Evolutionary conservation across 1,284 basidiomycete species (phyloP).

Genomic region (Microbotryomycetes sp.): DNA sequence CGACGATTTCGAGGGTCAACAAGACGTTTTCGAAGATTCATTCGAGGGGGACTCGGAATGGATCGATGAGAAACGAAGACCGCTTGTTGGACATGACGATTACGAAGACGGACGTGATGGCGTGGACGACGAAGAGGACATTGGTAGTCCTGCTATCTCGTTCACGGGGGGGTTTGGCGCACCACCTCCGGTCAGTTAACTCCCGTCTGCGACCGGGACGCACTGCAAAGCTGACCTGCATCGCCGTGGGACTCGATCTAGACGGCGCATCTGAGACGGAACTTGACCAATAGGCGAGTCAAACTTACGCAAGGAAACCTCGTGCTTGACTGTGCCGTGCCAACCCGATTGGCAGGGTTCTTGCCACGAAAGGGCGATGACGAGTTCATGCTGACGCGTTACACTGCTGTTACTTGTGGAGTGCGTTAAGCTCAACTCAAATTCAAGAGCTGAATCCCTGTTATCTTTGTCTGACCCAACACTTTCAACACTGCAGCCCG

Average conservation of each 20-base stretch:
- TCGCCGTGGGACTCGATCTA: background rate
- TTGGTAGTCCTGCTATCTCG: constrained; percentile 14
- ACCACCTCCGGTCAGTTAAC: constrained; percentile 19
- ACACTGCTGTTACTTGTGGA: constrained; percentile 83
- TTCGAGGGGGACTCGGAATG: constrained; percentile 15
- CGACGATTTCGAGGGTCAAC: constrained; percentile 17
- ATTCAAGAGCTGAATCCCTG: background rate
- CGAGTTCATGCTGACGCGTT: constrained; percentile 67
- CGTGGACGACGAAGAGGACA: constrained; percentile 6
- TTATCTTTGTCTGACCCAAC: background rate
- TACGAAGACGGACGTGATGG: background rate
- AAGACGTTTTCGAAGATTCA: constrained; percentile 22
- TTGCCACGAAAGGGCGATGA: constrained; percentile 70
- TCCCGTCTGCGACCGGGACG: background rate
- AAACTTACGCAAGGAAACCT: constrained; percentile 68
- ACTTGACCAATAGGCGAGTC: constrained; percentile 46
- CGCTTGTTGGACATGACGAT: background rate
- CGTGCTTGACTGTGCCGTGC: constrained; percentile 74
- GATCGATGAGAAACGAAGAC: background rate
- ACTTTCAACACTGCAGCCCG: constrained; percentile 49
- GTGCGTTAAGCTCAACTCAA: constrained; percentile 17
- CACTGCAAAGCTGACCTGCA: background rate
- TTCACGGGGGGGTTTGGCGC: constrained; percentile 30
- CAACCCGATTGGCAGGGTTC: constrained; percentile 64
- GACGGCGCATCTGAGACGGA: constrained; percentile 27